phyloP scores from a whole-genome alignment of 2,329 filamentous ascomycete genomes.

The Diaporthe sp. region DNA sequence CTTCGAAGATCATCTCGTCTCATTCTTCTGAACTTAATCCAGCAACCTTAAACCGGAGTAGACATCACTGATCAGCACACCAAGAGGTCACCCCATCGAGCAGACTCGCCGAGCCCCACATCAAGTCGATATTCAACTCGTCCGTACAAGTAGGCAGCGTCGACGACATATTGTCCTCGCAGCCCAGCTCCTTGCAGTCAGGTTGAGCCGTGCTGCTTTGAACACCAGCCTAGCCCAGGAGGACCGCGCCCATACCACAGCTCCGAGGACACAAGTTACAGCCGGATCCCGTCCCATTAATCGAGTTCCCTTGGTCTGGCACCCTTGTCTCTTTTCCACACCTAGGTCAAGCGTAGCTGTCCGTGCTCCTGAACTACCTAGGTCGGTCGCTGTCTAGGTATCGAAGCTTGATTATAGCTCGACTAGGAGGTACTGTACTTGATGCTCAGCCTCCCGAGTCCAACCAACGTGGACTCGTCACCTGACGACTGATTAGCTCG shows the following conservation, averaged over 20 bases:
- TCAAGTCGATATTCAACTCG: constrained; percentile 3
- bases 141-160: neutral
- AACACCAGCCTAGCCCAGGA: constrained; percentile 8
- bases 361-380: constrained; percentile 21
- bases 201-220: neutral
- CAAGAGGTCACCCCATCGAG: constrained; percentile 7
- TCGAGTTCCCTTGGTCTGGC: neutral
- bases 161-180: neutral
- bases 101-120: constrained; percentile 17
- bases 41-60: constrained; percentile 31
- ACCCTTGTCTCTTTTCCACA: constrained; percentile 1
- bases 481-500: constrained; percentile 5
- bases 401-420: constrained; percentile 23
- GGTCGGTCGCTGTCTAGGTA: constrained; percentile 11
- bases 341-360: constrained; percentile 29
- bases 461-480: constrained; percentile 18
- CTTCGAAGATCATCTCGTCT: constrained; percentile 31
- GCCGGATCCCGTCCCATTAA: constrained; percentile 8
- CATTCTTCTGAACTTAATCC: constrained; percentile 26
- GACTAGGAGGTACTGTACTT: constrained; percentile 18
- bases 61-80: constrained; percentile 22
- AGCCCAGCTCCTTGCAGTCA: neutral
- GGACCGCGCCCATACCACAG: neutral
- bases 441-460: constrained; percentile 19
- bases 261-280: neutral